Percentiles rank a stretch among this genome's conserved stretches.
Evolutionary conservation across 2,329 filamentous ascomycete genomes (phyloP).

Genomic region (Arthrobotrys sphaeroides): DNA sequence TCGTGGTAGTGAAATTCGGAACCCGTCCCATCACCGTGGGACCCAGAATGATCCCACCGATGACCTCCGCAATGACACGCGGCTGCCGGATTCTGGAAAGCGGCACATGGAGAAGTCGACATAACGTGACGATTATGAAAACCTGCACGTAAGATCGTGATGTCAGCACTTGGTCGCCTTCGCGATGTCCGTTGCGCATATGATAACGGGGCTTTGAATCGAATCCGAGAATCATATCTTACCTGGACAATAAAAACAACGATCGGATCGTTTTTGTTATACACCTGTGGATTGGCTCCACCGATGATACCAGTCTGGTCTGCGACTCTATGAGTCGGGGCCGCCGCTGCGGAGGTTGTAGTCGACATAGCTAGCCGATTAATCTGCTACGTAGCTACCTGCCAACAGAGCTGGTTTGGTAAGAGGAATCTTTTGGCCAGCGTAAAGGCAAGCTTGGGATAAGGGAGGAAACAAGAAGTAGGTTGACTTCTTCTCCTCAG

Average conservation of each 20-base stretch:
- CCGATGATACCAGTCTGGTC: slow-evolving; percentile 76
- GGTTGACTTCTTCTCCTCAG: background rate
- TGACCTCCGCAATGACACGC: slow-evolving; percentile 83
- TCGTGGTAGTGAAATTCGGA: slow-evolving; percentile 77
- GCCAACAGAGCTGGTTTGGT: background rate
- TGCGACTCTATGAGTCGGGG: slow-evolving; percentile 60
- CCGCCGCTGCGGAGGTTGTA: slow-evolving; percentile 33
- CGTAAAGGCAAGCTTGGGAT: background rate
- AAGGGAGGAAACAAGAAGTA: background rate
- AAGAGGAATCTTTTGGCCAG: background rate
- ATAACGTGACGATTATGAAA: slow-evolving; percentile 78
- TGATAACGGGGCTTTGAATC: background rate
- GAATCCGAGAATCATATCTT: slow-evolving; percentile 50
- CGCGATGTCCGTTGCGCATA: background rate
- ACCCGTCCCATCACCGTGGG: slow-evolving; percentile 89
- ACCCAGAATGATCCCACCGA: slow-evolving; percentile 77
- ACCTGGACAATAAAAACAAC: slow-evolving; percentile 80
- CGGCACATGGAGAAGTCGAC: slow-evolving; percentile 77
- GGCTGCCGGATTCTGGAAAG: slow-evolving; percentile 80
- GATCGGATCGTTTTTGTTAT: slow-evolving; percentile 76
- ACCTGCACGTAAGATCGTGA: slow-evolving; percentile 69
- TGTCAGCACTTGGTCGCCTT: background rate
- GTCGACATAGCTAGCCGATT: slow-evolving; percentile 21
- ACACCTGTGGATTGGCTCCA: slow-evolving; percentile 73
- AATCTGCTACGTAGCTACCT: background rate